These are phyloP conservation scores for Thelonectria discophora DNA, from an alignment of 2,329 filamentous ascomycete genomes.

Conservation along the genomic window DNA sequence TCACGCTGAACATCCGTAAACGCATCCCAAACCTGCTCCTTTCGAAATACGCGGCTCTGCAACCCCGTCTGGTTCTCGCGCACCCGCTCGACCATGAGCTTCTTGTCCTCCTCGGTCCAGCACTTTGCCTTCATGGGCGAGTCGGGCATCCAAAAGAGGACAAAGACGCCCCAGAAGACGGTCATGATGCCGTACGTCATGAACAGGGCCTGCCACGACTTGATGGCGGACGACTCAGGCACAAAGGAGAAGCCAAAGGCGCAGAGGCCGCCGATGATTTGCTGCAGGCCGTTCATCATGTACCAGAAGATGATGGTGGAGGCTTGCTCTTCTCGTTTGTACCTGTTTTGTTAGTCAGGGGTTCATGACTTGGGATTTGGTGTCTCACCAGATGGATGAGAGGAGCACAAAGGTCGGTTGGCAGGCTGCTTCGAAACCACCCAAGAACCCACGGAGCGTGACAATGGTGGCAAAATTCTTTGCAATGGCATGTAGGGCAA, in stretches of 20 bases:
- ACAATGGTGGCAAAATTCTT: conserved; percentile 67
- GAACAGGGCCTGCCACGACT: conserved; percentile 75
- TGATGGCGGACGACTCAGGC: conserved; percentile 56
- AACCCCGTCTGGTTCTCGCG: conserved; percentile 67
- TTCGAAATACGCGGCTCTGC: conserved; percentile 61
- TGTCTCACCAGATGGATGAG: conserved; percentile 66
- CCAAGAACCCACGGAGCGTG: conserved; percentile 69
- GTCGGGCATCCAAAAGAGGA: conserved; percentile 70
- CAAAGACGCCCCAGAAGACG: conserved; percentile 69
- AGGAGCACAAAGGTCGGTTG: conserved; percentile 74
- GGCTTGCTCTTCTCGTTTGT: conserved; percentile 73
- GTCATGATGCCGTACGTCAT: conserved; percentile 69
- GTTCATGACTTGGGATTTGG: background rate
- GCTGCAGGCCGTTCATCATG: conserved; percentile 79
- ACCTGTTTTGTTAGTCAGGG: conserved; percentile 42
- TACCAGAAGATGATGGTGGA: conserved; percentile 72
- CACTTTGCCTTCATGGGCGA: conserved; percentile 76
- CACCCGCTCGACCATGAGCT: conserved; percentile 67
- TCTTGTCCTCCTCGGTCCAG: conserved; percentile 71
- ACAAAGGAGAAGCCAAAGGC: conserved; percentile 69
- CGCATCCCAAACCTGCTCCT: conserved; percentile 56
- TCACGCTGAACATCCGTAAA: conserved; percentile 68
- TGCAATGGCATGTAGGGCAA: conserved; percentile 69
- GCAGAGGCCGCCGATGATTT: conserved; percentile 74
- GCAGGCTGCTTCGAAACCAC: conserved; percentile 74